A percentile compares a stretch with the other conserved stretches of the same genome.
Conservation (phyloP, 768 basidiomycete species). For the Punctularia strigosozonata region DNA sequence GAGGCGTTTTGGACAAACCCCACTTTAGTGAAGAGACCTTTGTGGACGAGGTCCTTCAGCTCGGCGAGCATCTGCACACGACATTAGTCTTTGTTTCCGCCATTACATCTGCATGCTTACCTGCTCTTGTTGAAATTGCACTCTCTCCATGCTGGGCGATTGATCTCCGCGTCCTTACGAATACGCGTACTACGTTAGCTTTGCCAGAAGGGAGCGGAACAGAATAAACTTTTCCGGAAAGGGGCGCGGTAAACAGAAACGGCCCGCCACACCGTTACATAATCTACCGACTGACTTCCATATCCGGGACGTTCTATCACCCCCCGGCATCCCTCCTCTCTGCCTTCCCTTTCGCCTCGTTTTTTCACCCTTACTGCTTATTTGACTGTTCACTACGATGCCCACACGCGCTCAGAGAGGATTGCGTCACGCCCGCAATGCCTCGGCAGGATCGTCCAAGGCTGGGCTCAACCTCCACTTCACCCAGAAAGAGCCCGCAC, state of each 20-base stretch:
- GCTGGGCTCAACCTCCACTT: slow-evolving; percentile 50
- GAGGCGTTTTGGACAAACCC: slow-evolving; percentile 10
- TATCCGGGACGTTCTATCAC: no score
- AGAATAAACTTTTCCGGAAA: neutral
- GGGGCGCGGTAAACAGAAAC: no score
- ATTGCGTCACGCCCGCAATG: slow-evolving; percentile 43
- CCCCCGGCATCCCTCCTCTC: no score
- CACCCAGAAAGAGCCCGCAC: slow-evolving; percentile 48
- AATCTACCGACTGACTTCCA: no score
- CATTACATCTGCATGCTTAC: slow-evolving; percentile 19
- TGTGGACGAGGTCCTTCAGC: slow-evolving; percentile 85
- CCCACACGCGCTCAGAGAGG: slow-evolving; percentile 11
- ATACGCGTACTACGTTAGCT: neutral
- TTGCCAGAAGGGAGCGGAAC: neutral
- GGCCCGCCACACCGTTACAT: no score
- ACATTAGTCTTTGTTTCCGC: slow-evolving; percentile 1
- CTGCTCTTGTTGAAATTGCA: slow-evolving; percentile 91
- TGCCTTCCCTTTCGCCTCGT: no score
- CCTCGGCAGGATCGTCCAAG: slow-evolving; percentile 43
- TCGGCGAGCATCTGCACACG: slow-evolving; percentile 76
- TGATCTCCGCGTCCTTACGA: neutral
- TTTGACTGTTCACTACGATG: slow-evolving; percentile 3
- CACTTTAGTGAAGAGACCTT: slow-evolving; percentile 73
- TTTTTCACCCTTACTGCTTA: slow-evolving; percentile 8
- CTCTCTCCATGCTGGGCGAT: slow-evolving; percentile 68